These are phyloP conservation scores for Dalechampia spathulata DNA, from an alignment of 441 rosid species.

Conservation along the genomic window DNA sequence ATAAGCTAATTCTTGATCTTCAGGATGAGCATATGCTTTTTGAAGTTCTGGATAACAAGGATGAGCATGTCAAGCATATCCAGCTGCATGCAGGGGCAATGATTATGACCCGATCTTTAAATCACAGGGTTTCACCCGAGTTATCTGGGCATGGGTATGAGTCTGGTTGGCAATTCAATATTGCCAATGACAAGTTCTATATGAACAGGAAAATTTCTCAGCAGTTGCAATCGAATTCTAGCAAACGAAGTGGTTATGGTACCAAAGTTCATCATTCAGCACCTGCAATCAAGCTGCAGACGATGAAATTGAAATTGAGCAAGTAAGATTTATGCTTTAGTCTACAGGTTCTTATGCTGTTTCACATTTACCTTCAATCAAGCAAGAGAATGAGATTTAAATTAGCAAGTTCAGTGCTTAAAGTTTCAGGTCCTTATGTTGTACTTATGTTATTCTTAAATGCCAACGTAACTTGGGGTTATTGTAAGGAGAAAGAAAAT, in stretches of 20 bases:
- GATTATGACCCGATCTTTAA: conserved; percentile 56
- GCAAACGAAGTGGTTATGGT: conserved; percentile 68
- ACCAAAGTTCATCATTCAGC: conserved; percentile 89
- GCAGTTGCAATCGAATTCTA: conserved; percentile 74
- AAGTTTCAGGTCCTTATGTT: no score
- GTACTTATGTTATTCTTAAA: no score
- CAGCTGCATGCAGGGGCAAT: conserved; percentile 96
- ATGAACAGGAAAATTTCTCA: conserved; percentile 81
- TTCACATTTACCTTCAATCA: not conserved
- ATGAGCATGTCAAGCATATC: conserved; percentile 52
- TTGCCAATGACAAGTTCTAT: conserved; percentile 93
- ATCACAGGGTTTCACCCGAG: conserved; percentile 47
- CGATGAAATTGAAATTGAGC: conserved; percentile 92
- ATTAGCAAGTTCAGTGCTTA: no score
- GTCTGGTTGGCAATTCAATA: conserved; percentile 82
- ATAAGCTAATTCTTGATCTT: conserved; percentile 89
- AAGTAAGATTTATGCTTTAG: conserved; percentile 48
- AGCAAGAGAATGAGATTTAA: no score
- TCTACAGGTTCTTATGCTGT: not conserved
- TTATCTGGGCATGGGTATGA: conserved; percentile 37
- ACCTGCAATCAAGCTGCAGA: conserved; percentile 94
- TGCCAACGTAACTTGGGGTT: no score
- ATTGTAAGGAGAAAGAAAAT: no score
- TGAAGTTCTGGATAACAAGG: conserved; percentile 70
- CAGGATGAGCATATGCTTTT: conserved; percentile 97